Percentiles rank a stretch among this genome's conserved stretches.
Conservation (phyloP, 2,329 filamentous ascomycete genomes). For the Clarireedia homoeocarpa region DNA sequence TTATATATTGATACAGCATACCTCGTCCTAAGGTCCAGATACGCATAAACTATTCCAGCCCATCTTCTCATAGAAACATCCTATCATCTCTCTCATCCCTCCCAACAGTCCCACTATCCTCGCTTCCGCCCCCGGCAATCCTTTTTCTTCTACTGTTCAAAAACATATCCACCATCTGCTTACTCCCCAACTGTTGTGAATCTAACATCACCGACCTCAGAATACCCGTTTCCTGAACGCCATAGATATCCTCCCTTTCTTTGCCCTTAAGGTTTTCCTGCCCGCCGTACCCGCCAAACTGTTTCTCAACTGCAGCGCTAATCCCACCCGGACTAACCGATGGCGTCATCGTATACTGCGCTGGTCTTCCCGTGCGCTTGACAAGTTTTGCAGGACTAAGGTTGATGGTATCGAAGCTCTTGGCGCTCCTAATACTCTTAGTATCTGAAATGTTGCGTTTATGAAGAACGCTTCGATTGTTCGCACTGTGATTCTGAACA, state of each 20-base stretch:
- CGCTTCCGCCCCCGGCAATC: slow-evolving; percentile 32
- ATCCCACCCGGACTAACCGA: slow-evolving; percentile 21
- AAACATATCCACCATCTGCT: slow-evolving; percentile 47
- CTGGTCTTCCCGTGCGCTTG: slow-evolving; percentile 15
- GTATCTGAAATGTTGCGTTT: slow-evolving; percentile 19
- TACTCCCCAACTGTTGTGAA: slow-evolving; percentile 36
- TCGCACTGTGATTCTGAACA: slow-evolving; percentile 11
- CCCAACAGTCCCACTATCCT: slow-evolving; percentile 24
- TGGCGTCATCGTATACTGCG: not conserved
- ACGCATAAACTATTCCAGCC: no score
- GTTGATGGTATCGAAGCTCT: slow-evolving; percentile 17
- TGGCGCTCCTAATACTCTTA: slow-evolving; percentile 15
- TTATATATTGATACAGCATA: no score
- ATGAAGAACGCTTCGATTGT: slow-evolving; percentile 19
- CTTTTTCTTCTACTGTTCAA: slow-evolving; percentile 40
- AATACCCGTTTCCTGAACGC: slow-evolving; percentile 12
- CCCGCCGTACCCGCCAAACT: slow-evolving; percentile 24
- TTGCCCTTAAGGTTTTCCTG: not conserved
- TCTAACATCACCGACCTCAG: slow-evolving; percentile 23
- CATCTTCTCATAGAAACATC: no score
- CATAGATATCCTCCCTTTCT: slow-evolving; percentile 15
- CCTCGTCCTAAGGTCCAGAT: no score
- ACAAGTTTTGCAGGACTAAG: slow-evolving; percentile 20
- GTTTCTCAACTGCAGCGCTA: slow-evolving; percentile 24
- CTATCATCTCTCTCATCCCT: not conserved